phyloP scores from a whole-genome alignment of 1,284 basidiomycete genomes.

The Athelia sp. region DNA sequence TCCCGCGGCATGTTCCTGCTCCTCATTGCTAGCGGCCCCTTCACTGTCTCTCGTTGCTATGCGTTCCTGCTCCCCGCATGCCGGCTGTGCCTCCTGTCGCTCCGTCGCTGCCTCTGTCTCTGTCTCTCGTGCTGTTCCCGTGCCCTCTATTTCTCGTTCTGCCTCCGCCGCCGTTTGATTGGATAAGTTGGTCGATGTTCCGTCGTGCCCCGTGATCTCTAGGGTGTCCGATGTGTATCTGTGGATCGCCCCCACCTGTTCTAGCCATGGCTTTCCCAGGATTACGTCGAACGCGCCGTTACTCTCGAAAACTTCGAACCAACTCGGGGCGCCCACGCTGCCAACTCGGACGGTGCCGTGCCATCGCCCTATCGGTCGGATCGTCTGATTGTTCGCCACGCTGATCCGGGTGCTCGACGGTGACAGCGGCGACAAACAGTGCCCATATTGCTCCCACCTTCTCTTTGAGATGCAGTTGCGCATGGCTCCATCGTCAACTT shows the following conservation, averaged over 20 bases:
- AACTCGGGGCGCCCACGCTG: neutral
- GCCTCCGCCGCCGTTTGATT: neutral
- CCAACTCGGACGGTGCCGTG: neutral
- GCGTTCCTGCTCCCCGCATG: neutral
- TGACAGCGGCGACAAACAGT: neutral
- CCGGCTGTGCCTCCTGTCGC: neutral
- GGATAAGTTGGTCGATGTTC: neutral
- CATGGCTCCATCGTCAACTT: slow-evolving; percentile 1
- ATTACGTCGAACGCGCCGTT: neutral
- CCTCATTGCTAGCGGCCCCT: too few relatives aligned
- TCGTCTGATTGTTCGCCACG: neutral
- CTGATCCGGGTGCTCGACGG: neutral
- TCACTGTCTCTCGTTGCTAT: too few relatives aligned
- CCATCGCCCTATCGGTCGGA: neutral
- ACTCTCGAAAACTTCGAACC: neutral
- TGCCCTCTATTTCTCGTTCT: neutral
- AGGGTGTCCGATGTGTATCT: neutral
- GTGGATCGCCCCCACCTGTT: neutral
- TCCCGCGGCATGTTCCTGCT: too few relatives aligned
- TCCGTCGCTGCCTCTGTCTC: neutral
- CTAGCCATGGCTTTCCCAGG: neutral
- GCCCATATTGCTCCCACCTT: neutral
- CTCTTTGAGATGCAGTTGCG: neutral
- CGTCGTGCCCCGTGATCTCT: neutral
- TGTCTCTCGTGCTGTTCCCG: neutral